Base-by-base conservation (phyloP, 805 yeast species). In the Lachancea sp. region DNA sequence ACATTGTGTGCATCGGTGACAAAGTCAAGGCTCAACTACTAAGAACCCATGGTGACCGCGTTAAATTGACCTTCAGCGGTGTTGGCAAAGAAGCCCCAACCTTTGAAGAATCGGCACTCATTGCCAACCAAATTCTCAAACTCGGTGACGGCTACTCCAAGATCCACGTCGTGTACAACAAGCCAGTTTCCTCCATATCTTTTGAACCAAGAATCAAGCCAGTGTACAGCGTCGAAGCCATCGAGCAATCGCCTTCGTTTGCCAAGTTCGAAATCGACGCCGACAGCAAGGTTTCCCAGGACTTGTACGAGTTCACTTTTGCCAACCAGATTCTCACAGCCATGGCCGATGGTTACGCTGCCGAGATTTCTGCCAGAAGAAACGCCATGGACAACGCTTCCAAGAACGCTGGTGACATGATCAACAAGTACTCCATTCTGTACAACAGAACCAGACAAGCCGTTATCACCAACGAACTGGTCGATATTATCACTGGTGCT, bases 391-490 rank as follows among this genome's bases (percentile, higher is more conserved):
- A 91, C 74, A 93, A 93, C 67, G 99, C 99, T 53, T 89, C 97
- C 59, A 91, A 93, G 93, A 91, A 91, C 69, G 99, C 99, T 53
- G 96, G 95, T 74, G 99, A 93, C 63, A 93, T 93, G 98, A 93
- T 93, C 68, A 81, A 79, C 74, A 84, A 79, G 67, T 91, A 86
- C 85, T 85, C 98, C 58, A 93, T 93, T 71, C 82, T 93, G 73
- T 93, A 93, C 77, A 93, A 93, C 90, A 91, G 99, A 81, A 85
- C 97, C 65, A 88, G 97, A 79, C 99, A 93, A 80, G 96, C 97
- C 58, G 96, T 90, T 67, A 91, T 91, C 66, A 90, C 98, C 73
- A 93, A 93, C 81, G 99, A 93, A 79, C 78, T 93, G 82, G 99
- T 93, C 66, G 99, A 93, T 75, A 93, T 93, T 66, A 91, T 93